phyloP scores from a whole-genome alignment of 2,329 filamentous ascomycete genomes.

The Daldinia eschscholtzii region DNA sequence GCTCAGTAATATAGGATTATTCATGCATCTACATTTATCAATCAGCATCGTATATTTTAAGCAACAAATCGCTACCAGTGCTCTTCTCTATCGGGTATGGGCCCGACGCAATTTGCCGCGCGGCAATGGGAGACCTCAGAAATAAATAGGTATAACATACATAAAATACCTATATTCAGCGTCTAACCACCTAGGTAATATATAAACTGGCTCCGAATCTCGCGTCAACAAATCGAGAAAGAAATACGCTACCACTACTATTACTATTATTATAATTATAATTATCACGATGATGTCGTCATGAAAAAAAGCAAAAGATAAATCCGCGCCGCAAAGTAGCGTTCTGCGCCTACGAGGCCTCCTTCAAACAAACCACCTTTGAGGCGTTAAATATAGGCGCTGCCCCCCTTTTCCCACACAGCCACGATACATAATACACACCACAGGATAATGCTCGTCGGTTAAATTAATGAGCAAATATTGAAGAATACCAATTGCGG shows the following conservation, averaged over 20 bases:
- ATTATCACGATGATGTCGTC: constrained; percentile 6
- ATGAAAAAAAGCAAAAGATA: constrained; percentile 8
- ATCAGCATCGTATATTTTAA: constrained; percentile 16
- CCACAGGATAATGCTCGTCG: constrained; percentile 24
- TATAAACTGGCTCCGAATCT: constrained; percentile 21
- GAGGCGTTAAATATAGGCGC: constrained; percentile 25
- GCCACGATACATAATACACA: constrained; percentile 8
- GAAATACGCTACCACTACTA: background rate
- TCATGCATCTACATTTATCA: constrained; percentile 4
- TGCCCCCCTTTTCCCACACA: background rate
- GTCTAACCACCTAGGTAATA: constrained; percentile 13
- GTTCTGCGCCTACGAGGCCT: constrained; percentile 22
- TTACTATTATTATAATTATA: background rate
- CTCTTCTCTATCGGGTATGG: constrained; percentile 30
- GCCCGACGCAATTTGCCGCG: constrained; percentile 39
- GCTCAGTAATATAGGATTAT: constrained; percentile 7
- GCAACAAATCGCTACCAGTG: constrained; percentile 4
- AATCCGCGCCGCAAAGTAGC: constrained; percentile 6
- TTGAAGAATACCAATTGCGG: constrained; percentile 6
- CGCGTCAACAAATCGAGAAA: constrained; percentile 16
- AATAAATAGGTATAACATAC: constrained; percentile 15
- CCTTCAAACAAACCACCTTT: background rate
- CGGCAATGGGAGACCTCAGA: constrained; percentile 34
- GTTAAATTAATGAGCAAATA: constrained; percentile 31
- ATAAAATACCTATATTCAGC: background rate